Base-by-base conservation (phyloP, 768 basidiomycete species). In the Cystofilobasidium bisporidii region DNA sequence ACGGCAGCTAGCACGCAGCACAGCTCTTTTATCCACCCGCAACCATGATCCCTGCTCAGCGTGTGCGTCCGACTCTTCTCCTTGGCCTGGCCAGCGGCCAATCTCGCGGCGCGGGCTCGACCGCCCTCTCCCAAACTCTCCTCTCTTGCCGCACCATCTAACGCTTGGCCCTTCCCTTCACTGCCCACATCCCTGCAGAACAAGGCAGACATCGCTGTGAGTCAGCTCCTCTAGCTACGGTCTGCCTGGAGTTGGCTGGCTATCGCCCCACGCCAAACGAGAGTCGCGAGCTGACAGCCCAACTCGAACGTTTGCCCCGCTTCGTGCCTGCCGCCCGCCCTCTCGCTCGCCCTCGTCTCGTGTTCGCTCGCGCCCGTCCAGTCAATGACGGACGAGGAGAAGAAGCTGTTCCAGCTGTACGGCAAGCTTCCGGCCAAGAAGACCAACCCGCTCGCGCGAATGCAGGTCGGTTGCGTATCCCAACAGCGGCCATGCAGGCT, bases 341-440 rank as follows among this genome's bases (percentile, higher is more conserved):
- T 64, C 45, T 24, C 20, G 22, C n/a, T 24, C 32, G 53, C n/a
- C 26, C 17, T 32, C 53, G 47, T 15, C 56, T 11, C 24, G 6
- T 14, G 36, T n/a, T 58, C n/a, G 10, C 20, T 18, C 10, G 3
- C 28, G 28, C 20, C n/a, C n/a, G n/a, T n/a, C n/a, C 70, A 93
- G 90, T 85, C 85, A 76, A 77, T 96, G 80, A 84, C 82, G 68
- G 86, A 86, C 73, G 87, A 96, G 80, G 94, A 98, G 81, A 85
- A 91, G 79, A 87, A 91, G 80, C 85, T 97, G 71, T 92, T 97
- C 79, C 83, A 86, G 72, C 85, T 89, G 77, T 98, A 98, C 79
- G 94, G 94, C 66, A 94, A 92, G 78, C 81, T 94, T 40, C 94
- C 94, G 28, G 85, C 85, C 3, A 89, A 91, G 79, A 98, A 97